Base-by-base conservation (phyloP, 768 basidiomycete species). In the Hortiboletus flavorubellus region DNA sequence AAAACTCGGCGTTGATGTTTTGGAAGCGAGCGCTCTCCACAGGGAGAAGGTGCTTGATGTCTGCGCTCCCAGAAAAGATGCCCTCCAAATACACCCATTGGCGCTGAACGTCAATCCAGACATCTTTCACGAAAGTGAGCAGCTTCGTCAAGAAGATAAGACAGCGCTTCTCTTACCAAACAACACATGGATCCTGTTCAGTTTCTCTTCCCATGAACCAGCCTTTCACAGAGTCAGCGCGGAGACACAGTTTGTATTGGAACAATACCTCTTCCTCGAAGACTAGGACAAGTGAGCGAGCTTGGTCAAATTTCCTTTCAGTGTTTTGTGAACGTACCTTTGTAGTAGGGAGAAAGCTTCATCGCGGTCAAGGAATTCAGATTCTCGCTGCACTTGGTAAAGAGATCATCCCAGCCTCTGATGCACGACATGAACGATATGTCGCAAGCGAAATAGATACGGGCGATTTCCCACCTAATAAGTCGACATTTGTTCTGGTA, bases 71-170 rank as follows among this genome's bases (percentile, higher is more conserved):
- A n/a, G 96, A 93, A 74, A 99, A 99, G 63, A 99, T 99, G 41
- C 97, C 97, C 72, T 99, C 97, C 49, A 99, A 81, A 69, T 99
- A 99, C 1, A 99, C 97, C 97, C 97, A 99, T 76, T 99, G 97
- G 8, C 97, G 85, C 64, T 99, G 97, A 15, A 99, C 97, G 63
- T 99, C 97, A 62, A 99, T 97, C 97, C 97, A 99, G 37, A 98
- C 89, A 72, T 99, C 92, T 93, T 43, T 69, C 49, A 41, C 41
- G 31, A 44, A 39, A 41, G 38, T 52, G 39, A 59, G 55, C 30
- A 34, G 21, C n/a, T 39, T 37, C 10, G 5, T 42, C 26, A 9
- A 12, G 44, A 30, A n/a, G 2, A 34, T 34, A 39, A 10, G 7
- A n/a, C 15, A 11, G 2, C 1, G 14, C 0, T n/a, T 14, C 26